These are phyloP conservation scores for Camptophora hylomeconis DNA, from an alignment of 2,329 filamentous ascomycete species.

Conservation along the genomic window DNA sequence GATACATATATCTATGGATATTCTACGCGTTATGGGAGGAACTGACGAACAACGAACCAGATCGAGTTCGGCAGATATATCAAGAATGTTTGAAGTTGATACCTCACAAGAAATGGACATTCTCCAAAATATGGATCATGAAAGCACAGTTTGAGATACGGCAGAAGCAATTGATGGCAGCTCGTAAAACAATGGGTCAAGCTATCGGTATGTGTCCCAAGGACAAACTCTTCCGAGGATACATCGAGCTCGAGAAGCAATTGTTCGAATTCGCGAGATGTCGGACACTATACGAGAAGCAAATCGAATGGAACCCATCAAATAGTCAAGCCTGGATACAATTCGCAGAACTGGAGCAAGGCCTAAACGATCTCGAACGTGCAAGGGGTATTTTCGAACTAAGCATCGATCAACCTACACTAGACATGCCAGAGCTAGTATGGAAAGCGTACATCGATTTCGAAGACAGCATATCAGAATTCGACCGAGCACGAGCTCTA, in stretches of 20 bases:
- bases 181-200: conserved; percentile 77
- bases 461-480: conserved; percentile 89
- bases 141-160: conserved; percentile 90
- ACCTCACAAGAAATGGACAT: conserved; percentile 94
- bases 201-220: conserved; percentile 93
- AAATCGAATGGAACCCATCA: conserved; percentile 78
- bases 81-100: conserved; percentile 74
- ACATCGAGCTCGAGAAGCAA: conserved; percentile 84
- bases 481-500: conserved; percentile 63
- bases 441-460: conserved; percentile 99
- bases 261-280: conserved; percentile 90
- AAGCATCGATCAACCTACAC: conserved; percentile 63
- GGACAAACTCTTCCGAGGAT: conserved; percentile 86
- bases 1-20: conserved; percentile 96
- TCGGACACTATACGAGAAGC: conserved; percentile 83
- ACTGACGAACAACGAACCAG: conserved; percentile 63
- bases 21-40: conserved; percentile 97
- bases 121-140: conserved; percentile 89
- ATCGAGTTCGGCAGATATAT: conserved; percentile 80
- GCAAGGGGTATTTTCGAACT: conserved; percentile 86
- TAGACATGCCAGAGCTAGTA: conserved; percentile 94
- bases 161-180: conserved; percentile 64
- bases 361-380: conserved; percentile 77
- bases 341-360: conserved; percentile 85
- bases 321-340: conserved; percentile 94